Conservation (phyloP, 176 grass and related monocot species). For the Oryza glumipatula region DNA sequence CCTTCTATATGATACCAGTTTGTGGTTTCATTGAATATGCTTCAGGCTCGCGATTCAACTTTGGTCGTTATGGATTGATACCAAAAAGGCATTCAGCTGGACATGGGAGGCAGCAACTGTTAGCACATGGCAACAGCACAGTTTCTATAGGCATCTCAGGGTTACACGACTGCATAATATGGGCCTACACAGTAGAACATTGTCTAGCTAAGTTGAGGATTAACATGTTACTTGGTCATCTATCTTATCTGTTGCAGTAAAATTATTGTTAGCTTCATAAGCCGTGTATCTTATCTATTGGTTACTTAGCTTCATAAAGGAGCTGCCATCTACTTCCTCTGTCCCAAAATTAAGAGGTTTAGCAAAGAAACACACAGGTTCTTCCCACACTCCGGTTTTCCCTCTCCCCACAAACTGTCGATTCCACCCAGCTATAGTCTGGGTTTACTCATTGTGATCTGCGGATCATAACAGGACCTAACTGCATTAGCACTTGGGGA, state of each 20-base stretch:
- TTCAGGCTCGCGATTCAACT: no score
- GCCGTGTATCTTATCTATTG: neutral
- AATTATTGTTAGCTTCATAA: neutral
- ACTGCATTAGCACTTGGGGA: neutral
- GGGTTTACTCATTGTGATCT: neutral
- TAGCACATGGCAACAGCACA: neutral
- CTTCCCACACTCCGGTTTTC: neutral
- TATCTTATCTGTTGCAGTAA: neutral
- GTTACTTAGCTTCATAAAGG: neutral
- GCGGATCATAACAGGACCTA: neutral
- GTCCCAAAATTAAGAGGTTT: neutral
- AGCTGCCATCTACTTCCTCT: neutral
- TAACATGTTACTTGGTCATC: neutral
- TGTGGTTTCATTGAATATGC: no score
- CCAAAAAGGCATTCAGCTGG: neutral
- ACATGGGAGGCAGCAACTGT: neutral
- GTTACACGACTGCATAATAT: neutral
- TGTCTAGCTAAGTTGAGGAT: neutral
- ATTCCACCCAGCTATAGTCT: neutral
- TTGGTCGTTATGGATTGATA: no score
- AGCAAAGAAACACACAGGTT: neutral
- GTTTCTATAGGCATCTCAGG: neutral
- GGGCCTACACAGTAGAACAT: neutral
- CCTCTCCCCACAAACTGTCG: neutral
- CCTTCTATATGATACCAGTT: no score